A percentile compares a stretch with the other conserved stretches of the same genome.
phyloP scores from a whole-genome alignment of 2,329 filamentous ascomycete genomes.

The Neofusicoccum kwambonambiense region DNA sequence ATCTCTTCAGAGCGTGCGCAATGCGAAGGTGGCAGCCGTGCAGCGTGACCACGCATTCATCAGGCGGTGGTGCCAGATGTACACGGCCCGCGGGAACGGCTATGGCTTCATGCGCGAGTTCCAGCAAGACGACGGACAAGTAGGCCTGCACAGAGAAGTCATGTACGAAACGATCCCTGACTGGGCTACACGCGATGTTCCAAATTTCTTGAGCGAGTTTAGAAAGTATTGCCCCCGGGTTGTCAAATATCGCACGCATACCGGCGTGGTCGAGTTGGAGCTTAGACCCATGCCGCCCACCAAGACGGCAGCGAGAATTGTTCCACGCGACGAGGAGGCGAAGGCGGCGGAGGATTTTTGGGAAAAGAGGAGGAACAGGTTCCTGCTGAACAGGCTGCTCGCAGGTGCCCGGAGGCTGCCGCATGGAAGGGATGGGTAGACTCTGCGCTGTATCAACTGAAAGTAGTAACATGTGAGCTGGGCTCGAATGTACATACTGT shows the following conservation, averaged over 20 bases:
- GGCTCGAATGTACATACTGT: too few relatives aligned
- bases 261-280: constrained; percentile 1
- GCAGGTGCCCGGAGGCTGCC: not conserved
- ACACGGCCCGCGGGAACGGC: not conserved
- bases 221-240: not conserved
- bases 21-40: not conserved
- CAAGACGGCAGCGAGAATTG: not conserved
- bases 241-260: constrained; percentile 11
- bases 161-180: not conserved
- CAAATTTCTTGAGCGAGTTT: constrained; percentile 8
- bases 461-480: too few relatives aligned
- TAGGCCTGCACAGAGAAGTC: not conserved
- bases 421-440: not conserved
- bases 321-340: too few relatives aligned
- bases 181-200: not conserved
- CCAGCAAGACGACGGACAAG: not conserved
- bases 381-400: too few relatives aligned
- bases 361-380: not conserved
- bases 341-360: too few relatives aligned
- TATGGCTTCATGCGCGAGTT: not conserved
- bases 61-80: not conserved
- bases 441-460: too few relatives aligned
- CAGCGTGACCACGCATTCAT: constrained; percentile 5
- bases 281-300: not conserved
- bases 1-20: not conserved